These are phyloP conservation scores for Backusella macrospora DNA, from an alignment of 192 early-diverging fungal genomes.

Conservation along the genomic window DNA sequence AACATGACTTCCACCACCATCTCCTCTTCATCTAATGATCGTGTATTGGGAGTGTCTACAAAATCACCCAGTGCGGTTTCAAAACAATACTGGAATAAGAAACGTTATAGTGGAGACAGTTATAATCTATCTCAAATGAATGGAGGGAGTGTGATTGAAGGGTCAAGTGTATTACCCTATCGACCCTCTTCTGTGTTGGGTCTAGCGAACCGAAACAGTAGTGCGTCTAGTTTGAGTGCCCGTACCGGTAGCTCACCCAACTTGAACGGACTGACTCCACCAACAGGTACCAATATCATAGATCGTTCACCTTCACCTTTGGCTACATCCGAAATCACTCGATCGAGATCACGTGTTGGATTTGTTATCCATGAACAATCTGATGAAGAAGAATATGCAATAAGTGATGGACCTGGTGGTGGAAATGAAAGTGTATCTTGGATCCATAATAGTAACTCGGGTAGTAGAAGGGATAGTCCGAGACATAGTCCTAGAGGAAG, in stretches of 20 bases:
- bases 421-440: not conserved
- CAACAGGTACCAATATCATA: not conserved
- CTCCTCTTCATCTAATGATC: not conserved
- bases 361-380: constrained; percentile 37
- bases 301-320: constrained; percentile 23
- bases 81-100: constrained; percentile 37
- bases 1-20: not conserved
- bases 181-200: constrained; percentile 27
- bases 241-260: constrained; percentile 30
- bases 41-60: constrained; percentile 16
- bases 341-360: constrained; percentile 31
- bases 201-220: constrained; percentile 30
- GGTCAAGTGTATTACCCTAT: constrained; percentile 23
- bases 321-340: not conserved
- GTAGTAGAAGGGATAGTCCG: constrained; percentile 20
- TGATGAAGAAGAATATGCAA: constrained; percentile 35
- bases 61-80: constrained; percentile 27
- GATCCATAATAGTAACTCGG: not conserved
- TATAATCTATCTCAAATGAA: constrained; percentile 11
- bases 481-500: constrained; percentile 26
- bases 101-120: constrained; percentile 45
- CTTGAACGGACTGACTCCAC: constrained; percentile 2
- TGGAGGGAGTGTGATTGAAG: constrained; percentile 5
- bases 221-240: constrained; percentile 28
- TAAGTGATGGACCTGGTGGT: not conserved